phyloP scores from a whole-genome alignment of 2,329 filamentous ascomycete species.

The Lasiodiplodia sp. region DNA sequence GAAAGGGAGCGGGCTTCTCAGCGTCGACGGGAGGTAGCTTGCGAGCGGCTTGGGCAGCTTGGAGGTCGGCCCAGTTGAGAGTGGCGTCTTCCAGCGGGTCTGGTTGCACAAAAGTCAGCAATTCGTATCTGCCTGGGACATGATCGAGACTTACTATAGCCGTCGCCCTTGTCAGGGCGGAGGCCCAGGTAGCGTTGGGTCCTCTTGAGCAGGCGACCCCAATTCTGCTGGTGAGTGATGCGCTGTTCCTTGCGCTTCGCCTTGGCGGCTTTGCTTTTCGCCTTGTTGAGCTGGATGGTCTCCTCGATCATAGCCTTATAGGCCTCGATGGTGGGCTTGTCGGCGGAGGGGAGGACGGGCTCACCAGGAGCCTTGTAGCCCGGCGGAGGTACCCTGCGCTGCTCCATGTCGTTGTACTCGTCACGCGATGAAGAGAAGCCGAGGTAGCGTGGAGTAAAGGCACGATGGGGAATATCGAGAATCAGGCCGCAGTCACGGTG shows the following conservation, averaged over 20 bases:
- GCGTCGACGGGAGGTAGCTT: constrained; percentile 51
- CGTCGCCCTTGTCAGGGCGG: constrained; percentile 46
- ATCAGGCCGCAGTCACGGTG: constrained; percentile 63
- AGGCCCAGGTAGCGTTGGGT: constrained; percentile 76
- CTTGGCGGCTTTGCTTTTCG: constrained; percentile 56
- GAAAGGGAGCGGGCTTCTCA: constrained; percentile 53
- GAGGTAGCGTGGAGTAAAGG: constrained; percentile 72
- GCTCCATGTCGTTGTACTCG: constrained; percentile 50
- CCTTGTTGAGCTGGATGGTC: constrained; percentile 58
- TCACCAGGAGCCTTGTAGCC: constrained; percentile 35
- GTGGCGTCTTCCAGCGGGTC: constrained; percentile 21
- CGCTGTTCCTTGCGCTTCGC: constrained; percentile 60
- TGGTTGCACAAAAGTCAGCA: constrained; percentile 16
- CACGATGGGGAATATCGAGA: constrained; percentile 67
- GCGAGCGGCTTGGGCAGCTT: neutral
- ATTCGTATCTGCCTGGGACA: neutral
- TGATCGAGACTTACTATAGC: constrained; percentile 29
- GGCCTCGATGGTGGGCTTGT: constrained; percentile 49
- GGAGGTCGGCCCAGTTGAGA: constrained; percentile 28
- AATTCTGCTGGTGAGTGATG: constrained; percentile 58
- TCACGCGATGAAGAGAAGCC: constrained; percentile 61
- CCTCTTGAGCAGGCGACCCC: constrained; percentile 66
- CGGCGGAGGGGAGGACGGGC: constrained; percentile 37
- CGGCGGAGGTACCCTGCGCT: constrained; percentile 38
- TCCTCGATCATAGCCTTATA: constrained; percentile 65